Percentiles rank a stretch among this genome's conserved stretches.
Conservation (phyloP, 805 yeast genomes). For the Candida chilensis region DNA sequence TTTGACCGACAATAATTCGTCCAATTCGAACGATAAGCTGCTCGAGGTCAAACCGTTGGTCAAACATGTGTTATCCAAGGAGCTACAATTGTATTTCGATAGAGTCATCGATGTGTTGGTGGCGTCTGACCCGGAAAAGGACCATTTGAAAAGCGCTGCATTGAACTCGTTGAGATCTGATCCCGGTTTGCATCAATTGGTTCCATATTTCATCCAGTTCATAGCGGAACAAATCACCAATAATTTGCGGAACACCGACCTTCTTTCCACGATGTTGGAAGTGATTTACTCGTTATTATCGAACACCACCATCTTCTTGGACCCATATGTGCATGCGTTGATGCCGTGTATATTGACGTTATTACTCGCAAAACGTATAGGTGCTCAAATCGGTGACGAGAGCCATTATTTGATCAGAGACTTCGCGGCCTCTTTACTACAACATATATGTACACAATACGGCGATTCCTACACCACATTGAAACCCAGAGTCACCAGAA, state of each 20-base stretch:
- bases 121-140: slow-evolving; percentile 44
- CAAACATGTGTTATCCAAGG: slow-evolving; percentile 91
- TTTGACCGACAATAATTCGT: slow-evolving; percentile 1
- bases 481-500: slow-evolving; percentile 90
- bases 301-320: slow-evolving; percentile 79
- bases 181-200: slow-evolving; percentile 93
- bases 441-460: slow-evolving; percentile 68
- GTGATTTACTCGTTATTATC: slow-evolving; percentile 77
- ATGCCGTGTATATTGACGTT: slow-evolving; percentile 95
- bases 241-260: slow-evolving; percentile 62
- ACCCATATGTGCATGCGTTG: slow-evolving; percentile 91
- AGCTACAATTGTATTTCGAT: slow-evolving; percentile 88
- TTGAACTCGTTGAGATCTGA: slow-evolving; percentile 78
- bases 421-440: slow-evolving; percentile 76
- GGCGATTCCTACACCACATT: slow-evolving; percentile 83
- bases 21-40: slow-evolving; percentile 27
- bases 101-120: slow-evolving; percentile 75
- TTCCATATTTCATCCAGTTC: slow-evolving; percentile 94
- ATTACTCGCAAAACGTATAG: slow-evolving; percentile 82
- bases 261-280: slow-evolving; percentile 79
- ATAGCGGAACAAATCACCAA: slow-evolving; percentile 92
- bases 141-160: slow-evolving; percentile 66
- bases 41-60: slow-evolving; percentile 78
- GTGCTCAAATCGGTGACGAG: slow-evolving; percentile 20
- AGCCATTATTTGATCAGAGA: slow-evolving; percentile 56